Evolutionary conservation across 2,329 filamentous ascomycete genomes (phyloP).

Genomic region (Penicillium sp.): DNA sequence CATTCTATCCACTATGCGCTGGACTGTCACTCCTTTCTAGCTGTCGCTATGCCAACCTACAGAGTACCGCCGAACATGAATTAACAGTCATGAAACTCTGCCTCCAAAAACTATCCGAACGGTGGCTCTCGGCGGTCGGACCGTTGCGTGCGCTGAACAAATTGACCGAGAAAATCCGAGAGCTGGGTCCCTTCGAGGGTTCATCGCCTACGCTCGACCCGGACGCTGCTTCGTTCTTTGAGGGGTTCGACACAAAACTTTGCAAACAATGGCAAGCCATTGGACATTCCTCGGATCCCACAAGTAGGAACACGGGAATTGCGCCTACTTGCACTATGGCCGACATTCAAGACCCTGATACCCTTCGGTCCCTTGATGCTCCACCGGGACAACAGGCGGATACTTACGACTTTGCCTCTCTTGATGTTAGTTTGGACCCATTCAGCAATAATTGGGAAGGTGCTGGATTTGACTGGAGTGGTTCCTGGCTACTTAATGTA

Average conservation of each 20-base stretch:
- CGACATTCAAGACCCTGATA: constrained; percentile 20
- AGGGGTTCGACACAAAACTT: constrained; percentile 23
- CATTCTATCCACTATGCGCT: constrained; percentile 44
- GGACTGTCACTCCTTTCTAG: constrained; percentile 43
- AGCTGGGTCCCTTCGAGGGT: constrained; percentile 20
- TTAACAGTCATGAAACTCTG: constrained; percentile 27
- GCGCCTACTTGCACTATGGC: constrained; percentile 20
- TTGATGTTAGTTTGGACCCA: constrained; percentile 20
- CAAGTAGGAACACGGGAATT: neutral
- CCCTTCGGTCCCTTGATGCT: constrained; percentile 10
- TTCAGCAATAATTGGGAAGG: constrained; percentile 28
- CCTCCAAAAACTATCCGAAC: constrained; percentile 29
- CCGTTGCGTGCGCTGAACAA: constrained; percentile 26
- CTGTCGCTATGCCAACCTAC: constrained; percentile 37
- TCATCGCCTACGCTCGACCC: constrained; percentile 17
- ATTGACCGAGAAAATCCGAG: constrained; percentile 27
- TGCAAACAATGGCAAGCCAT: constrained; percentile 27
- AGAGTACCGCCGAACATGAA: constrained; percentile 27
- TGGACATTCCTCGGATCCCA: constrained; percentile 16
- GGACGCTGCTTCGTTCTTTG: constrained; percentile 25
- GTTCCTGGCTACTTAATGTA: constrained; percentile 27
- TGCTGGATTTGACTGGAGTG: constrained; percentile 30
- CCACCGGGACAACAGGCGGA: constrained; percentile 14
- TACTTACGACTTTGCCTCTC: constrained; percentile 14
- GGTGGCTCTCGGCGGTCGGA: constrained; percentile 29